Evolutionary conservation across 1,284 basidiomycete species (phyloP), one percentile per base, ranked within the genome.

Genomic region (Fereydounia khargensis): DNA sequence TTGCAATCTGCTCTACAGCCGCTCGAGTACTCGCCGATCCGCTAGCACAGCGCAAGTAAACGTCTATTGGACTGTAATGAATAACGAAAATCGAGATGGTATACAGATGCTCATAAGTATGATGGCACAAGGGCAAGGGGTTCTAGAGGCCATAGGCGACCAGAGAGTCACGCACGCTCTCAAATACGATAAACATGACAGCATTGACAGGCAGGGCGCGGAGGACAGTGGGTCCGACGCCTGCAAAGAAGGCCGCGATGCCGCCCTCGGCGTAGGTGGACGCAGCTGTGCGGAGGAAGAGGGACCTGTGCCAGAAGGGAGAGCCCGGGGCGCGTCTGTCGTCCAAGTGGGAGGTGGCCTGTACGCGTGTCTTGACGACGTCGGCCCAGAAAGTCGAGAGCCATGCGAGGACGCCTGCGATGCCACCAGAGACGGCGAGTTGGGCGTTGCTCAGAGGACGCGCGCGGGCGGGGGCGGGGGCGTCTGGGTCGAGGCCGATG

Each of bases 321-420:
- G 33, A 30, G 18, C 4, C 27, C 19, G 6, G 8, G 32, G 7
- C 32, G 32, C 32, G 10, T 33, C 32, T 33, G 32, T 25, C 13
- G 22, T 22, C 18, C 14, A 25, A 32, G 24, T 18, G 25, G 20
- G 33, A 13, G 18, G 30, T 18, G 23, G 67, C 69, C 34, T 73
- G 70, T 17, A 73, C 58, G 17, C 61, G 52, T 20, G 70, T 73
- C 47, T 73, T 73, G 58, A 73, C 35, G 18, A 63, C 63, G 38
- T 73, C 70, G 11, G 56, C 59, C 53, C 64, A 64, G 40, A 71
- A 73, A 3, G 70, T 73, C 39, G 55, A 59, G 3, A 69, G 20
- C 70, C 70, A 73, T 2, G 49, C 68, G 5, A 73, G 47, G 4
- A 71, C 50, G 8, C 70, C 70, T 0, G 70, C 70, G 4, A 65